Conservation (phyloP, 2,329 filamentous ascomycete species). For the Aspergillus japonicus region DNA sequence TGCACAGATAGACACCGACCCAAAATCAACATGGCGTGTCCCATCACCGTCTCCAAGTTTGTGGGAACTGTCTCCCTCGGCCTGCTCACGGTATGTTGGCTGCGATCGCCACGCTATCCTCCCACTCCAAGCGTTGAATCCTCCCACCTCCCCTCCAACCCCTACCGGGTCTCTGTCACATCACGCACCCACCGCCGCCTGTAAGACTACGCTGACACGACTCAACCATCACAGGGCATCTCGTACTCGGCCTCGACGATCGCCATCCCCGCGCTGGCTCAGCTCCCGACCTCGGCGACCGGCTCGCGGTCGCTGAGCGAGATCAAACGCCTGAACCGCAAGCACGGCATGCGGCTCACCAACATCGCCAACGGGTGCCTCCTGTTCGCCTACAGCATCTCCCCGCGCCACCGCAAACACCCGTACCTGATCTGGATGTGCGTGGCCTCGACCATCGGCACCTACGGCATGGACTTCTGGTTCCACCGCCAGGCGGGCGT, state of each 20-base stretch:
- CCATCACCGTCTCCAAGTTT: slow-evolving; percentile 81
- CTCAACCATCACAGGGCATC: slow-evolving; percentile 62
- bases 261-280: slow-evolving; percentile 75
- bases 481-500: slow-evolving; percentile 66
- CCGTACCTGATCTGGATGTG: slow-evolving; percentile 89
- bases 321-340: slow-evolving; percentile 62
- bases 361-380: slow-evolving; percentile 69
- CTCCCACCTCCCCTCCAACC: not conserved
- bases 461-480: slow-evolving; percentile 64
- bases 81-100: slow-evolving; percentile 71
- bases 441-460: slow-evolving; percentile 53
- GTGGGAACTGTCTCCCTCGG: slow-evolving; percentile 88
- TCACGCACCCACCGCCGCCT: not conserved
- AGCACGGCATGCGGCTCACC: slow-evolving; percentile 66
- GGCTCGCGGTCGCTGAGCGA: slow-evolving; percentile 70
- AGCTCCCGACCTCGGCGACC: slow-evolving; percentile 71
- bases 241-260: slow-evolving; percentile 80
- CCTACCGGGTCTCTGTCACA: not conserved
- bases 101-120: not conserved
- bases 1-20: not conserved
- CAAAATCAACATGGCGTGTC: slow-evolving; percentile 60
- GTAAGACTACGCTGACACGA: slow-evolving; percentile 12
- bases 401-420: slow-evolving; percentile 72
- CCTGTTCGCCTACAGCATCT: slow-evolving; percentile 73
- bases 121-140: not conserved